Conservation (phyloP, 108 stramenopile genomes). For the Cylindrotheca closterium region DNA sequence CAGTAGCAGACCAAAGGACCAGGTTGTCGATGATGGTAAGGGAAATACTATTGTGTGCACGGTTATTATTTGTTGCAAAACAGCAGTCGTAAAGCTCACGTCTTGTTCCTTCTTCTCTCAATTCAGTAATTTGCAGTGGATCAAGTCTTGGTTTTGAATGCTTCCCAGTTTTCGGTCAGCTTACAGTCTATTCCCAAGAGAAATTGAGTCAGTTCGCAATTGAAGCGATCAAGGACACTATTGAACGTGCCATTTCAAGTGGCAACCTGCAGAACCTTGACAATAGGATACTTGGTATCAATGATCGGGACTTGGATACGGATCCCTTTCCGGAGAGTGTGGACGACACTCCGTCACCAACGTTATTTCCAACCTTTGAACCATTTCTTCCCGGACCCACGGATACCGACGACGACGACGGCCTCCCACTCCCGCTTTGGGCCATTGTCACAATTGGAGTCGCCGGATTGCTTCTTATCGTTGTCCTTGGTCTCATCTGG, state of each 20-base stretch:
- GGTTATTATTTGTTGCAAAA: neutral
- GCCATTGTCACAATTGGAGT: neutral
- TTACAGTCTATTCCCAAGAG: constrained; percentile 10
- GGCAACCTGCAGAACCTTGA: constrained; percentile 4
- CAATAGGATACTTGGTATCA: constrained; percentile 5
- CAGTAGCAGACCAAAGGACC: constrained; percentile 12
- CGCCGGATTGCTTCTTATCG: neutral
- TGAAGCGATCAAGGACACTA: neutral
- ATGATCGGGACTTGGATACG: constrained; percentile 1
- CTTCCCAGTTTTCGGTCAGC: constrained; percentile 2
- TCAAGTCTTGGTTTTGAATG: constrained; percentile 4
- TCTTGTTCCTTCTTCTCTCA: constrained; percentile 6
- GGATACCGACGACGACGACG: neutral
- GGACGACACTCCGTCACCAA: neutral
- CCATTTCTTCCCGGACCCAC: neutral
- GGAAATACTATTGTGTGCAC: neutral
- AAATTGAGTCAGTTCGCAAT: neutral
- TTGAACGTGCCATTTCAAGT: constrained; percentile 1
- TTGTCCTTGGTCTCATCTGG: neutral
- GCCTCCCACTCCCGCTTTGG: neutral
- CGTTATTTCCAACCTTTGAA: neutral
- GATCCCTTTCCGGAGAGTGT: constrained; percentile 11
- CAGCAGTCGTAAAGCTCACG: neutral
- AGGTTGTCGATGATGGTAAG: constrained; percentile 11
- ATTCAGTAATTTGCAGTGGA: constrained; percentile 11